A percentile compares a stretch with the other conserved stretches of the same genome.
Evolutionary conservation across 2,329 filamentous ascomycete species (phyloP).

Genomic region (Colletotrichum tanaceti): DNA sequence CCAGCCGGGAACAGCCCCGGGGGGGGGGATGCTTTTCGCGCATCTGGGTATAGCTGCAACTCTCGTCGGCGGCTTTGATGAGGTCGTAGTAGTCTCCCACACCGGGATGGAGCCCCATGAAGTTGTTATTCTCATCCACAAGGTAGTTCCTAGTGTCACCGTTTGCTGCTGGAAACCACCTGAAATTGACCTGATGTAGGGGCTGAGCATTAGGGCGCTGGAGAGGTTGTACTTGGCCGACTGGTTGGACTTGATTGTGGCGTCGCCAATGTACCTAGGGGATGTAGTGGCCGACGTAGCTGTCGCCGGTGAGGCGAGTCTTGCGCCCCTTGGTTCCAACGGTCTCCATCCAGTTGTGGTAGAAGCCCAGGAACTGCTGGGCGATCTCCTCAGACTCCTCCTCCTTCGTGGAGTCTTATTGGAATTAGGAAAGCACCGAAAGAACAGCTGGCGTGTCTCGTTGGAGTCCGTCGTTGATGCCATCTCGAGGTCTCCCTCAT

Average conservation of each 20-base stretch:
- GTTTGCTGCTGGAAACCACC: constrained; percentile 57
- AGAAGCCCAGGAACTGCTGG: constrained; percentile 79
- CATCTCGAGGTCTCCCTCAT: no score
- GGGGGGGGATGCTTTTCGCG: constrained; percentile 73
- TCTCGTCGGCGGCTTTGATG: constrained; percentile 64
- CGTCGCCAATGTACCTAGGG: constrained; percentile 79
- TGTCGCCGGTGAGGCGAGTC: constrained; percentile 80
- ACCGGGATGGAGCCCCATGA: constrained; percentile 69
- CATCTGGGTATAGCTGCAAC: constrained; percentile 74
- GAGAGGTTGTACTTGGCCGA: constrained; percentile 74
- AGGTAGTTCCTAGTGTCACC: constrained; percentile 63
- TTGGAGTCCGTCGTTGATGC: constrained; percentile 52
- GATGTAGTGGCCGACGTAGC: constrained; percentile 75
- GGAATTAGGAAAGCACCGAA: constrained; percentile 63
- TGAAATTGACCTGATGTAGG: constrained; percentile 70
- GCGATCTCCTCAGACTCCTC: constrained; percentile 77
- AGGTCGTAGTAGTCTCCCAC: constrained; percentile 62
- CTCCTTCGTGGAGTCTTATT: constrained; percentile 71
- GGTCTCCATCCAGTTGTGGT: constrained; percentile 79
- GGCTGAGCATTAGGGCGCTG: constrained; percentile 75
- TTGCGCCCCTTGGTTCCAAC: constrained; percentile 77
- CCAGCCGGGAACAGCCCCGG: constrained; percentile 66
- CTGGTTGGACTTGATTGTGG: constrained; percentile 76
- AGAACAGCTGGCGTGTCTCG: constrained; percentile 68
- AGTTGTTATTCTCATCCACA: constrained; percentile 68